A percentile compares a stretch with the other conserved stretches of the same genome.
Evolutionary conservation across 1,139 yeast genomes (phyloP).

Genomic region (Geotrichum reessii): DNA sequence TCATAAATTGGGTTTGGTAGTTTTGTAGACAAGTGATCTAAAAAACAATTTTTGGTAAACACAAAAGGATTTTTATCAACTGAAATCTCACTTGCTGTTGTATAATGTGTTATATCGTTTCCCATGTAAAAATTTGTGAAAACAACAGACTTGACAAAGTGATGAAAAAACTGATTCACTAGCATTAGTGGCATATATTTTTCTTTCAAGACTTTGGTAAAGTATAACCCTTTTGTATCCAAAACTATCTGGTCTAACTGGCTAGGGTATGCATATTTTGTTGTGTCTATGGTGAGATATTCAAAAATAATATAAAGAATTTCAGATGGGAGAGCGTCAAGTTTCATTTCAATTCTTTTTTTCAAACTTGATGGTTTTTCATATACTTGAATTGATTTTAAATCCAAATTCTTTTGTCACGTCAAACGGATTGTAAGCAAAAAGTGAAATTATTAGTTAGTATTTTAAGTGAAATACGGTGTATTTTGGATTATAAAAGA

Average conservation of each 20-base stretch:
- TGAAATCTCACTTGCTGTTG: background rate
- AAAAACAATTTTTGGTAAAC: background rate
- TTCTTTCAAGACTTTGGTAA: background rate
- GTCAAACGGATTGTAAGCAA: too few relatives aligned
- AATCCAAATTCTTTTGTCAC: background rate
- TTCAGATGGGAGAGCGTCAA: background rate
- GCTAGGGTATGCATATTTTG: background rate
- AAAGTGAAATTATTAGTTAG: too few relatives aligned
- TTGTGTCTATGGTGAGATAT: background rate
- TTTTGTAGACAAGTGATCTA: background rate
- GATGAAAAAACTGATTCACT: background rate
- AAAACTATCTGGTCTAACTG: background rate
- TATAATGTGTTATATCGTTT: background rate
- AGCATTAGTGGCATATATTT: background rate
- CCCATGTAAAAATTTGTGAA: background rate
- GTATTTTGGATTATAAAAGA: too few relatives aligned
- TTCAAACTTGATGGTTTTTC: background rate
- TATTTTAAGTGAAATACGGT: too few relatives aligned
- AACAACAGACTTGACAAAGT: background rate
- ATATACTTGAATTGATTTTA: background rate
- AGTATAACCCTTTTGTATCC: background rate
- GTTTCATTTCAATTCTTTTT: too few relatives aligned
- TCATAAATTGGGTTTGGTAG: background rate
- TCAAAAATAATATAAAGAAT: background rate
- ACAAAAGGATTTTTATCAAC: background rate